phyloP scores from a whole-genome alignment of 208 protist species.

The Phytomonas sp. region DNA sequence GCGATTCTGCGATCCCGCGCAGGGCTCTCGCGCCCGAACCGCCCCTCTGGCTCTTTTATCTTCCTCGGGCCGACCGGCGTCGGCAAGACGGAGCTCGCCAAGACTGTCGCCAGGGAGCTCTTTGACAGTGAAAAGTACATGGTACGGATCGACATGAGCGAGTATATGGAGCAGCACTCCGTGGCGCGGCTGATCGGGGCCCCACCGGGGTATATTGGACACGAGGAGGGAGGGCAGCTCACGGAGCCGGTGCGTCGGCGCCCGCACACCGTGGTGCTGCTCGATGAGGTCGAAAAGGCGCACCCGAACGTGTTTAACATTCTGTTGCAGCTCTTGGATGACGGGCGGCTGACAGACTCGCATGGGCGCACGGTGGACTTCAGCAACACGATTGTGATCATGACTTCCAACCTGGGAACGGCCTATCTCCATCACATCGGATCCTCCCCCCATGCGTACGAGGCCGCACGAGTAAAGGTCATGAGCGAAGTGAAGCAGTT shows the following conservation, averaged over 20 bases:
- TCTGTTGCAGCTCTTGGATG: conserved; percentile 98
- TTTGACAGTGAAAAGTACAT: conserved; percentile 97
- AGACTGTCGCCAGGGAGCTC: conserved; percentile 92
- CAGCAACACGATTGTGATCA: conserved; percentile 97
- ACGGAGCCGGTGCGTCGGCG: conserved; percentile 97
- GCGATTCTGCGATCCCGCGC: conserved; percentile 95
- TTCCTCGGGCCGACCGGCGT: conserved; percentile 96
- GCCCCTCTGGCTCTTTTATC: conserved; percentile 94
- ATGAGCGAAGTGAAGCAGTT: conserved; percentile 81
- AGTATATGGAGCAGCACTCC: conserved; percentile 98
- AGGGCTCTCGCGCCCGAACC: conserved; percentile 81
- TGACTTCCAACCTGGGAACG: conserved; percentile 96
- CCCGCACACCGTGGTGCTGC: conserved; percentile 96
- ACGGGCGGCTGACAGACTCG: conserved; percentile 96
- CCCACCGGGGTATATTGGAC: conserved; percentile 98
- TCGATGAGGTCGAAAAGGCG: conserved; percentile 99
- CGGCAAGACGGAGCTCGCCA: conserved; percentile 96
- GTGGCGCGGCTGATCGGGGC: conserved; percentile 96
- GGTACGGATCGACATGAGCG: conserved; percentile 98
- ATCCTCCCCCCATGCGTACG: conserved; percentile 31
- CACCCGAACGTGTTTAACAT: conserved; percentile 96
- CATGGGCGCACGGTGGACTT: conserved; percentile 96
- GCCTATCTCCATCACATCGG: conserved; percentile 60
- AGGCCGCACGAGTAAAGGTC: conserved; percentile 57
- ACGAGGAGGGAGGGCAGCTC: conserved; percentile 97